Base-by-base conservation (phyloP, 805 yeast genomes). In the Candida hungchunana region DNA sequence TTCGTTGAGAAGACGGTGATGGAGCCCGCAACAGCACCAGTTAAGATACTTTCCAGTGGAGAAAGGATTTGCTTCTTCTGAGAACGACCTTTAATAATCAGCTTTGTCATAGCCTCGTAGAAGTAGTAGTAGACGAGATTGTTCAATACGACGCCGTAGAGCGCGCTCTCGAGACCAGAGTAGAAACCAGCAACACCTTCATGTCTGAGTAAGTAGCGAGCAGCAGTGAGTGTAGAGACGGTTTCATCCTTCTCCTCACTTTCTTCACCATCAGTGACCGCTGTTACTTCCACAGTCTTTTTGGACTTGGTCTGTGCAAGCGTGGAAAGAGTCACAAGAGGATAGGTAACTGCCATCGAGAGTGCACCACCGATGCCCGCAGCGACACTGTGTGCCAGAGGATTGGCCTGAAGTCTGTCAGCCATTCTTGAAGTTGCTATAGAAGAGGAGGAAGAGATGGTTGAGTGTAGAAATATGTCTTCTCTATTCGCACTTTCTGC, bases 321-420 rank as follows among this genome's bases (percentile, higher is more conserved):
- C 0, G 96, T 88, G 2, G 95, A 82, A 38, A 88, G 63, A 1
- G 95, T 83, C 41, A 86, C 87, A 49, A 89, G 66, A 2, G 97
- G 97, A 56, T 89, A 89, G 0, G 97, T 89, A 26, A 87, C 78
- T 0, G 81, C 73, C 81, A 87, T 82, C 3, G 95, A 75, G 19
- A 86, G 70, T 16, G 90, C 88, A 11, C 97, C 97, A 18, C 96
- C 95, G 6, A 89, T 81, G 23, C 96, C 95, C 9, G 97, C 97
- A 6, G 96, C 83, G 9, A 89, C 60, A n/a, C 96, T 96, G 55
- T 89, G 96, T 11, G 93, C 87, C 5, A 44, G 37, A 3, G 59
- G 59, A 29, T 53, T 55, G 11, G 46, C 53, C 29, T 46, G 38
- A 14, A 53, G 37, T 43, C 58, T 50, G 24, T 43, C 44, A 14